Evolutionary conservation across 129 eudicot genomes (phyloP).

Genomic region (Chrysanthemum seticuspe): DNA sequence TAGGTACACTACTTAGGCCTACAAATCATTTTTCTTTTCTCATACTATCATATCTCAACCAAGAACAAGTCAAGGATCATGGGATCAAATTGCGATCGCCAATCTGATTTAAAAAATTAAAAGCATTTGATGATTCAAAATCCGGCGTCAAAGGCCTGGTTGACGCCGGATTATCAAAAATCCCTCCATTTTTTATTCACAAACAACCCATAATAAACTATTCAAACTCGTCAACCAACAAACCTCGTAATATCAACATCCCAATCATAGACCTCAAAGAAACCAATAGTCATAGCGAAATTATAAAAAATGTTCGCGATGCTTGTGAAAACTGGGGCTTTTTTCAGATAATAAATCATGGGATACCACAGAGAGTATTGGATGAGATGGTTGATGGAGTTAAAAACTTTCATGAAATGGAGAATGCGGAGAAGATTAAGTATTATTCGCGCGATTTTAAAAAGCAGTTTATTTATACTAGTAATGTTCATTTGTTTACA

Average conservation of each 20-base stretch:
- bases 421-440: slow-evolving; percentile 29
- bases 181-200: slow-evolving; percentile 35
- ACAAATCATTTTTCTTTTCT: too few species aligned
- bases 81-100: slow-evolving; percentile 18
- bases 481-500: slow-evolving; percentile 37
- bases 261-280: slow-evolving; percentile 37
- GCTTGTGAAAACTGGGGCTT: slow-evolving; percentile 46
- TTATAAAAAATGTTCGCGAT: slow-evolving; percentile 17
- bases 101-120: slow-evolving; percentile 18
- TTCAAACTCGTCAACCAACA: slow-evolving; percentile 11
- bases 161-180: slow-evolving; percentile 23
- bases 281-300: background rate
- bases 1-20: too few species aligned
- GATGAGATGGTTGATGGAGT: slow-evolving; percentile 29
- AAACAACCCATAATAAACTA: slow-evolving; percentile 6
- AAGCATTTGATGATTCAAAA: slow-evolving; percentile 40
- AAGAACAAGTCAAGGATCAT: too few species aligned
- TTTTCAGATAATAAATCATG: slow-evolving; percentile 48
- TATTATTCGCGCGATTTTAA: slow-evolving; percentile 35
- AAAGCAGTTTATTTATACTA: slow-evolving; percentile 20
- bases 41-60: too few species aligned
- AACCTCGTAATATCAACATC: background rate
- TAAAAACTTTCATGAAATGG: slow-evolving; percentile 35
- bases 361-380: slow-evolving; percentile 33
- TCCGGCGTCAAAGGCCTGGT: slow-evolving; percentile 41